Base-by-base conservation (phyloP, 2,329 filamentous ascomycete genomes). In the Podosphaera leucotricha region DNA sequence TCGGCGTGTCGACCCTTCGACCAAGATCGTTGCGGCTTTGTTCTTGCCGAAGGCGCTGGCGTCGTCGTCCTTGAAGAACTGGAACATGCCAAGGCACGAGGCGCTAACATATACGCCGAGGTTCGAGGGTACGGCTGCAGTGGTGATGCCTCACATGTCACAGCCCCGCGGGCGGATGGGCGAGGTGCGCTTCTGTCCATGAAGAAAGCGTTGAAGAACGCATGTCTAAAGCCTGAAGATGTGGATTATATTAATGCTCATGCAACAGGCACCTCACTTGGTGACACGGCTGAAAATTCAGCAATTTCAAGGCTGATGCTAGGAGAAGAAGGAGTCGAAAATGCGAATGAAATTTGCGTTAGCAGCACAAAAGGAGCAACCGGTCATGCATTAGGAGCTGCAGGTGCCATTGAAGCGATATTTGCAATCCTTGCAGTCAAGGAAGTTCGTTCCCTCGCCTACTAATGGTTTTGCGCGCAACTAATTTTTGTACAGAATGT, bases 221-320 rank as follows among this genome's bases (percentile, higher is more conserved):
- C 85, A 0, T 62, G 67, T 0, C 56, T 92, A 33, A 66, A 66
- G 43, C 86, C 90, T 0, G 61, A 62, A 0, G 63, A 75, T 36
- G 75, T 98, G 3, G 82, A 86, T 59, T 98, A 98, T 59, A 72
- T 98, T 57, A 98, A 95, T 55, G 90, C 90, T 1, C 90, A 98
- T 57, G 90, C 87, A 0, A 98, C 90, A 1, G 82, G 81, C 19
- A 98, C 87, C 0, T 60, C 68, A 6, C 68, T 95, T 2, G 90
- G 90, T 0, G 90, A 98, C 62, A 70, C 72, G 19, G 87, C 90
- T 1, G 90, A 98, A 62, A 87, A 87, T 43, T 64, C 67, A 6
- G 90, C 90, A 0, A 87, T 95, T 52, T 77, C 75, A 48, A 63
- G 71, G 0, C 61, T 98, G 35, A 75, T 95, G 62, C 64, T 84